Base-by-base conservation (phyloP, 2,329 filamentous ascomycete genomes). In the Fusarium robinianum region DNA sequence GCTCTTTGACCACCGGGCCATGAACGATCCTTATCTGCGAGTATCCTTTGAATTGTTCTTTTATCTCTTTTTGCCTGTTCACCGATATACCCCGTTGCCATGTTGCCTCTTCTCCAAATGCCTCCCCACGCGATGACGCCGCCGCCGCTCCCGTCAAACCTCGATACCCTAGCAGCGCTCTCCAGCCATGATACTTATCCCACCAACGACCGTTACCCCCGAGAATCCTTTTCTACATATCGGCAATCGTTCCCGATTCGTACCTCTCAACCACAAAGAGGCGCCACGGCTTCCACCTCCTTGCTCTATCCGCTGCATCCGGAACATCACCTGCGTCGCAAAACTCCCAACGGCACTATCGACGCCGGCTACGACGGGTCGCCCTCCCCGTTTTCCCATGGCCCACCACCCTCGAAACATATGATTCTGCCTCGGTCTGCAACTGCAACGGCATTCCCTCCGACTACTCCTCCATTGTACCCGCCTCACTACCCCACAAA, bases 291-390 rank as follows among this genome's bases (percentile, higher is more conserved):
- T 26, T 47, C 49, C 32, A 34, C 49, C 21, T 41, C 36, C 31
- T 39, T 44, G 33, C 31, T 49, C 48, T 58, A 64, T 53, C 45
- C 61, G 25, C 48, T 58, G 48, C 66, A 69, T 41, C 65, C 69
- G 40, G 90, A 96, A 66, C 84, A 95, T 67, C 87, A 89, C 58
- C 75, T 96, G 43, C 83, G 92, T 55, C 83, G 92, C 55, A 97
- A 97, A 69, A 97, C 92, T 7, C 94, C 92, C 5, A 92, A 85
- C 62, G 94, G 92, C n/a, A 96, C 90, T 24, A 79, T 97, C 49
- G 86, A 92, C 54, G 90, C 88, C 40, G 90, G 90, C 8, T 96
- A 96, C 63, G 91, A 97, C 75, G 90, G 88, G 21, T 88, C 88
- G 5, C 83, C 85, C 2, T 77, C 84, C 15, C 86, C 90, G 62